Base-by-base conservation (phyloP, 108 stramenopile species). In the Cyclotella sp. region DNA sequence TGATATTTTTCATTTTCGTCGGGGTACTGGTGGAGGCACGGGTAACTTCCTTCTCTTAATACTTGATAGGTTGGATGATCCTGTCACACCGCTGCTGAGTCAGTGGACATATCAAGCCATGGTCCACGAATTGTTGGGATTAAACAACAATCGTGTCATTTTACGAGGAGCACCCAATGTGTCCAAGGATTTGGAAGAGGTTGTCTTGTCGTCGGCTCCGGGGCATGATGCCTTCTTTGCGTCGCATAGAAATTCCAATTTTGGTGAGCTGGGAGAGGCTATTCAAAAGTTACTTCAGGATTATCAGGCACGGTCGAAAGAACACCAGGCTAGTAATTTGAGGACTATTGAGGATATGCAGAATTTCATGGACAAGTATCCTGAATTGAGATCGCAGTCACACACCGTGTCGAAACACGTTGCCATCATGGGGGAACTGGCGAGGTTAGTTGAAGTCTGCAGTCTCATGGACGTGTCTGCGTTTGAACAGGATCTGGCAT, bases 91-190 rank as follows among this genome's bases (percentile, higher is more conserved):
- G 24, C 81, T 99, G 26, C 83, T 99, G 49, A 88, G 85, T 73
- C 99, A 99, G 81, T 99, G 99, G 99, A 99, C 99, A 8, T 99
- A 99, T 80, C 99, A 99, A 75, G 99, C 99, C 66, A 99, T 99
- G 99, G 98, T 99, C 1, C 99, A 99, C 72, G 99, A 99, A 87
- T 84, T 98, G 40, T 53, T 99, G 61, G 99, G 99, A 28, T 77
- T 99, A 55, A 98, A 97, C 58, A 97, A 98, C 81, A 97, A 97
- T 77, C 90, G 98, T 10, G 98, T 98, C 52, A 85, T 94, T 16
- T 87, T 99, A 47, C 88, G 94, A 39, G 95, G 94, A 13, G 98
- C 95, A 47, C 97, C 98, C 2, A 98, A 96, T 63, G 84, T 97
- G 22, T 76, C 93, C 47, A 87, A 93, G 57, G 97, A 99, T 79